Evolutionary conservation across 306 rosid species (phyloP).

Genomic region (Glycine tomentella): DNA sequence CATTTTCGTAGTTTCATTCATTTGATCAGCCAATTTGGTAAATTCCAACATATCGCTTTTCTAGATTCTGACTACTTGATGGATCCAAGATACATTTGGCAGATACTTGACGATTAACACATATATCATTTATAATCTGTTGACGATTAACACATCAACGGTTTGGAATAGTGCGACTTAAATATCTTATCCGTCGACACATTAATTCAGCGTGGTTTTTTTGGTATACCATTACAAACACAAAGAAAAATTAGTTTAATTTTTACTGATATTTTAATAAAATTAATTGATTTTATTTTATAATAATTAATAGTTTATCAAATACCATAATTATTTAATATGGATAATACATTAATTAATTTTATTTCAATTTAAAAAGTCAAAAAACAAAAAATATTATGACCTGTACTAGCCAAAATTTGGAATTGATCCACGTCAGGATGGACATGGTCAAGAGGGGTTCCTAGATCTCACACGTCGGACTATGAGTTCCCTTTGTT

Average conservation of each 20-base stretch:
- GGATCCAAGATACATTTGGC: slow-evolving; percentile 63
- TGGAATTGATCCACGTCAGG: too few relatives aligned
- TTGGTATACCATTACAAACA: too few relatives aligned
- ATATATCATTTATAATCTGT: neutral
- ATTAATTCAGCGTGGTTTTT: neutral
- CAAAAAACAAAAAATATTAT: neutral
- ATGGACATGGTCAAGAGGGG: too few relatives aligned
- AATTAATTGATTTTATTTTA: neutral
- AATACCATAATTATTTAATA: too few relatives aligned
- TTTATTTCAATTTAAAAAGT: neutral
- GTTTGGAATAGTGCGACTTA: neutral
- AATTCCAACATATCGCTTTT: slow-evolving; percentile 8
- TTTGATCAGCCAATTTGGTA: slow-evolving; percentile 25
- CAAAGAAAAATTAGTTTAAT: neutral
- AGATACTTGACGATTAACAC: too few relatives aligned
- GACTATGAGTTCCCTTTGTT: too few relatives aligned
- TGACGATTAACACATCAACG: neutral
- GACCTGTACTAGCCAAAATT: too few relatives aligned
- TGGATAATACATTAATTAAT: neutral
- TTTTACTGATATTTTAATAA: neutral
- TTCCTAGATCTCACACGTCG: too few relatives aligned
- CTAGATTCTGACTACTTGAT: slow-evolving; percentile 40
- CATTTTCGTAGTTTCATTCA: slow-evolving; percentile 44
- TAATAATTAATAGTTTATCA: neutral
- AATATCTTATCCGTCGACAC: slow-evolving; percentile 34